A percentile compares a stretch with the other conserved stretches of the same genome.
Evolutionary conservation across 2,329 filamentous ascomycete species (phyloP).

Genomic region (Periconia sp.): DNA sequence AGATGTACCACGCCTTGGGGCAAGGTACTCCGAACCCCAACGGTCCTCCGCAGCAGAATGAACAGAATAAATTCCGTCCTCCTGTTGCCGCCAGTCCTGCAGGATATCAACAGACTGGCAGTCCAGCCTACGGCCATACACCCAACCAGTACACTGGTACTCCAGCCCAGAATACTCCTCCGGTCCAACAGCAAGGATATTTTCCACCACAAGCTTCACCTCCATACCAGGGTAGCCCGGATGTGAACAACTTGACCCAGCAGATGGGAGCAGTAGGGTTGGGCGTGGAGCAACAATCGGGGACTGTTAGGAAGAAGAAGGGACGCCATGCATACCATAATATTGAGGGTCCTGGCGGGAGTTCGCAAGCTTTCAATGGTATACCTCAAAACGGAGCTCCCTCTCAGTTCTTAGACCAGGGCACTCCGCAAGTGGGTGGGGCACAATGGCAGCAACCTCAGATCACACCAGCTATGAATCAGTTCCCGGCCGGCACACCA

Average conservation of each 20-base stretch:
- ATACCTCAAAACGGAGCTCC: constrained; percentile 65
- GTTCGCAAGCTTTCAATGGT: constrained; percentile 73
- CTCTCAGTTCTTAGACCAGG: constrained; percentile 64
- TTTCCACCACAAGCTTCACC: constrained; percentile 47
- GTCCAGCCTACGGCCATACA: constrained; percentile 31
- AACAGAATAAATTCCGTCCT: constrained; percentile 45
- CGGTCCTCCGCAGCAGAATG: constrained; percentile 30
- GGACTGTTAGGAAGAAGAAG: constrained; percentile 77
- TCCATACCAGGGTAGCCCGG: constrained; percentile 35
- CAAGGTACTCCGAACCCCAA: constrained; percentile 36
- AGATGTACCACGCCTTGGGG: constrained; percentile 44
- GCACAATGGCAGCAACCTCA: constrained; percentile 49
- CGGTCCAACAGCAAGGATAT: constrained; percentile 47
- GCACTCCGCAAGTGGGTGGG: constrained; percentile 36
- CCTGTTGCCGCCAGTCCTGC: constrained; percentile 52
- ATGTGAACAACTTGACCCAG: constrained; percentile 37
- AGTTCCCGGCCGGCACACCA: constrained; percentile 67
- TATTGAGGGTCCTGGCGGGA: constrained; percentile 73
- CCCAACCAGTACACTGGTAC: constrained; percentile 40
- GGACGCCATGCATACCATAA: constrained; percentile 91
- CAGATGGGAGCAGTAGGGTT: constrained; percentile 37
- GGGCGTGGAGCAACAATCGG: constrained; percentile 51
- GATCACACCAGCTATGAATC: constrained; percentile 57
- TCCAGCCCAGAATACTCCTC: constrained; percentile 32
- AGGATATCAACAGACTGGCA: constrained; percentile 52